These are phyloP conservation scores for Pinus albicaulis DNA, from an alignment of 75 land plant species.

Conservation along the genomic window DNA sequence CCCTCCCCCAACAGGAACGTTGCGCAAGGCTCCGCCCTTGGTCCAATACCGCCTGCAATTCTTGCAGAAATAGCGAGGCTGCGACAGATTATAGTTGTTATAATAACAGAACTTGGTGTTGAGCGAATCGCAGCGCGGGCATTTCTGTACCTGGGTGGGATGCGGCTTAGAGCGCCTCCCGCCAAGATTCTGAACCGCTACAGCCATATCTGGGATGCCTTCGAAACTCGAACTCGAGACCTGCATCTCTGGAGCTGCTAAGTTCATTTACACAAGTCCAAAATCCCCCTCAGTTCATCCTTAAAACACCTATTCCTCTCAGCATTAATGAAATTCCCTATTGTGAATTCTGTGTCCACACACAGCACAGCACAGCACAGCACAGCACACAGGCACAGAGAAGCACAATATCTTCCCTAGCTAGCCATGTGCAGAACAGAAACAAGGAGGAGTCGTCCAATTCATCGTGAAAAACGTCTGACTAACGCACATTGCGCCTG, in stretches of 20 bases:
- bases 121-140: constrained; percentile 12
- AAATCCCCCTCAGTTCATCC: neutral
- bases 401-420: neutral
- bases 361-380: neutral
- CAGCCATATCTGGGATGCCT: neutral
- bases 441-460: neutral
- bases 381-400: neutral
- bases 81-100: constrained; percentile 12
- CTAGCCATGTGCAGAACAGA: neutral
- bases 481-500: neutral
- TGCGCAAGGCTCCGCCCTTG: constrained; percentile 18
- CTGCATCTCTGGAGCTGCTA: neutral
- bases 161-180: neutral
- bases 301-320: no score
- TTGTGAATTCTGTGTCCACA: neutral
- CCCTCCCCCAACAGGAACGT: constrained; percentile 23
- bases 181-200: neutral
- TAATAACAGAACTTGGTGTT: constrained; percentile 20
- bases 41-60: constrained; percentile 21
- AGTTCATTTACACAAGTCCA: neutral
- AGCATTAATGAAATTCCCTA: neutral
- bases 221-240: neutral
- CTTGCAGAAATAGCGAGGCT: constrained; percentile 18
- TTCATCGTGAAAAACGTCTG: neutral
- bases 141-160: constrained; percentile 3